Evolutionary conservation across 108 stramenopile genomes (phyloP).

Genomic region (Nitzschia palea): DNA sequence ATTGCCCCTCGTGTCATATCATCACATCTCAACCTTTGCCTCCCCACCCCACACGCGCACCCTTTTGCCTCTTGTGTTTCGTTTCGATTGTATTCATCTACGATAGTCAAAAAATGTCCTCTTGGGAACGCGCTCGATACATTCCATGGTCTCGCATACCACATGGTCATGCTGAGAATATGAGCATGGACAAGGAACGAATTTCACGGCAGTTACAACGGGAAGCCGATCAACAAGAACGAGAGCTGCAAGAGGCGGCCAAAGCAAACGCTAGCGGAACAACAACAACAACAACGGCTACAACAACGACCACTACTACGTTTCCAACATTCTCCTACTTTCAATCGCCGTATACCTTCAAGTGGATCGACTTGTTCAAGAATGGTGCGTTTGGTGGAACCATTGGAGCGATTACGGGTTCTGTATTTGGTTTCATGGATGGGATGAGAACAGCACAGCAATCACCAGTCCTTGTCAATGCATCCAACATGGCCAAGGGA

Average conservation of each 20-base stretch:
- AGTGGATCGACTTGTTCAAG: slow-evolving; percentile 58
- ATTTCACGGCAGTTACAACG: slow-evolving; percentile 64
- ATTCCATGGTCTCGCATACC: slow-evolving; percentile 76
- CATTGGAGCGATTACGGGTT: slow-evolving; percentile 80
- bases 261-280: background rate
- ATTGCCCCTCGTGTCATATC: no score
- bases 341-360: slow-evolving; percentile 41
- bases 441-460: slow-evolving; percentile 68
- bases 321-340: slow-evolving; percentile 24
- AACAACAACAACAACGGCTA: slow-evolving; percentile 11
- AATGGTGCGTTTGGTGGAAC: slow-evolving; percentile 74
- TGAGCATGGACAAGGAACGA: slow-evolving; percentile 64
- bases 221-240: slow-evolving; percentile 55
- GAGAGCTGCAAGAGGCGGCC: slow-evolving; percentile 19
- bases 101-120: slow-evolving; percentile 51
- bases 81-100: background rate
- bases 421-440: slow-evolving; percentile 91
- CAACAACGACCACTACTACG: slow-evolving; percentile 5
- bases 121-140: slow-evolving; percentile 79
- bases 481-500: slow-evolving; percentile 69
- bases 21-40: no score
- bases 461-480: slow-evolving; percentile 59
- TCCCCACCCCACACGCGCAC: no score
- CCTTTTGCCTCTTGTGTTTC: background rate
- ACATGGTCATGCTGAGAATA: slow-evolving; percentile 33